Percentiles rank a stretch among this genome's conserved stretches.
Evolutionary conservation across 768 basidiomycete genomes (phyloP).

Genomic region (Mycena indigotica): DNA sequence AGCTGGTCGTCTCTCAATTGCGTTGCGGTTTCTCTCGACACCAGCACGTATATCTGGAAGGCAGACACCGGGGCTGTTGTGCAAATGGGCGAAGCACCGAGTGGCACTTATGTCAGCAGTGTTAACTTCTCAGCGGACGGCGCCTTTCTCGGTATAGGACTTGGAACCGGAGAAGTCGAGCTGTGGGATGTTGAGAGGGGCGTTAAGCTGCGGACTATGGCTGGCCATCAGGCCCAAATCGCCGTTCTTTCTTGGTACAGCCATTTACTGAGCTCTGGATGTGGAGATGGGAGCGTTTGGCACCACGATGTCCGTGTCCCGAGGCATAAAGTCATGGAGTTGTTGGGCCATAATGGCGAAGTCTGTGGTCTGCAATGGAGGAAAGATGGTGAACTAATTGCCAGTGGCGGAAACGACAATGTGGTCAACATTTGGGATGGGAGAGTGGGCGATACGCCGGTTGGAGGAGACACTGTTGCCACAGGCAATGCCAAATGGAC

Average conservation of each 20-base stretch:
- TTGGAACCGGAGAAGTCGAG: slow-evolving; percentile 83
- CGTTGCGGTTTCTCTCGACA: slow-evolving; percentile 87
- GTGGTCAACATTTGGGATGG: slow-evolving; percentile 99
- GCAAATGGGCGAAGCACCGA: slow-evolving; percentile 73
- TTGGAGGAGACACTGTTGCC: slow-evolving; percentile 40
- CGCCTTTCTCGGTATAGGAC: slow-evolving; percentile 78
- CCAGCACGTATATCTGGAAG: slow-evolving; percentile 90
- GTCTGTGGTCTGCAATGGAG: slow-evolving; percentile 94
- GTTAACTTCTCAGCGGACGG: slow-evolving; percentile 83
- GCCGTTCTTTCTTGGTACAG: slow-evolving; percentile 86
- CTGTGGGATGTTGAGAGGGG: slow-evolving; percentile 90
- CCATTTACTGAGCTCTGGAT: slow-evolving; percentile 85
- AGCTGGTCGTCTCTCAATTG: slow-evolving; percentile 87
- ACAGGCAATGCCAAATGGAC: slow-evolving; percentile 81
- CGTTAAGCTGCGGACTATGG: slow-evolving; percentile 87
- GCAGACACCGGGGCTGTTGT: slow-evolving; percentile 87
- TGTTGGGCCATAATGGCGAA: slow-evolving; percentile 89
- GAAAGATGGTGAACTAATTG: slow-evolving; percentile 83
- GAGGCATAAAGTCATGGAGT: slow-evolving; percentile 86
- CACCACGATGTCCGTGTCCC: slow-evolving; percentile 93
- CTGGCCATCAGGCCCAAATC: slow-evolving; percentile 81
- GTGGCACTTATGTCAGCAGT: slow-evolving; percentile 73
- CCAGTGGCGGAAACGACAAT: slow-evolving; percentile 96
- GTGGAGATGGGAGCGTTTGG: slow-evolving; percentile 93
- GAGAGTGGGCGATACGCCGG: slow-evolving; percentile 57